Base-by-base conservation (phyloP, 257 asterid genomes). In the Oldenlandia corymbosa region DNA sequence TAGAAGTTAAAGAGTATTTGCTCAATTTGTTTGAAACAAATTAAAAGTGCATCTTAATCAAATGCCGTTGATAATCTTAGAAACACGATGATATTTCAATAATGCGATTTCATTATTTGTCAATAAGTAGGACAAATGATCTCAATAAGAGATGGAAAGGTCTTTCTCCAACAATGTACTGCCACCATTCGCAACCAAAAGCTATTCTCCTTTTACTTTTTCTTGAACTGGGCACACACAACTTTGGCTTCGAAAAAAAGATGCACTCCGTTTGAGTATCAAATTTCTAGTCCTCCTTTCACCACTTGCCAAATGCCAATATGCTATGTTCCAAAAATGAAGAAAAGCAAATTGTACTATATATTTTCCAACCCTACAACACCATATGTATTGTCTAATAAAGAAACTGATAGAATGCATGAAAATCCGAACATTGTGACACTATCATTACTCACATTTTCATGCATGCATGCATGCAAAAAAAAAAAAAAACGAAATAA, bases 161-260 rank as follows among this genome's bases (percentile, higher is more conserved):
- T 30, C 2, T 9, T 5, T 14, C 55, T 52, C 27, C 46, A n/a
- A n/a, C 30, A 2, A 41, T 20, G 13, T 45, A 21, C 36, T 32
- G 21, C 46, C 24, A 8, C 58, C 30, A 34, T n/a, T n/a, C n/a
- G n/a, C n/a, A n/a, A n/a, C n/a, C n/a, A n/a, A 64, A 51, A 45
- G 18, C 62, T 56, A 45, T 12, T 10, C 21, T 42, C 46, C 55
- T 43, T 56, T 41, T 56, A 10, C 54, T 41, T 65, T 65, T 59
- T 27, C 70, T 57, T 17, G 20, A 16, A 53, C 4, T 10, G 11
- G 26, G 28, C 48, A 2, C 7, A 10, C 50, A 59, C 39, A 1
- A 49, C 23, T 62, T 47, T 52, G 26, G 30, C 58, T 48, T 53
- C 26, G 4, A n/a, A 14, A 49, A 48, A 64, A 50, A 20, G 60